Evolutionary conservation across 495 filamentous ascomycete genomes (phyloP).

Genomic region (Tuber microsphaerosporum): DNA sequence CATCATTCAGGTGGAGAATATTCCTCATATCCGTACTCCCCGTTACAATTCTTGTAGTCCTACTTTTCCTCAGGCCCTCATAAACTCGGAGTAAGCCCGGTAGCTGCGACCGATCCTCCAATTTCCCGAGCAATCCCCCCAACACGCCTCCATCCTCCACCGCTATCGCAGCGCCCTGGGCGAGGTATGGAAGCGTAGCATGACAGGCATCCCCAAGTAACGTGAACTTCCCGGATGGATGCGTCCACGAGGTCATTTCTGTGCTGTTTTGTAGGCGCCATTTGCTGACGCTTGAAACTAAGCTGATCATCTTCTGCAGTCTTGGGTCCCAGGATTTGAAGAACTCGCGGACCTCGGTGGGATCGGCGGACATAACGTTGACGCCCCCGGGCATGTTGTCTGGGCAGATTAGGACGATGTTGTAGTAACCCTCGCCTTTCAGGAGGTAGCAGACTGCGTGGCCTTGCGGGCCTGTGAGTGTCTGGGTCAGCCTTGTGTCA

Average conservation of each 20-base stretch:
- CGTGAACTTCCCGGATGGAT: constrained; percentile 41
- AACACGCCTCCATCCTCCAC: constrained; percentile 53
- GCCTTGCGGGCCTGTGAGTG: constrained; percentile 45
- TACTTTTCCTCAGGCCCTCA: constrained; percentile 54
- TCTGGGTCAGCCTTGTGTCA: neutral
- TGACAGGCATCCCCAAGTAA: constrained; percentile 58
- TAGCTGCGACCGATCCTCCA: constrained; percentile 45
- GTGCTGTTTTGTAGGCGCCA: constrained; percentile 49
- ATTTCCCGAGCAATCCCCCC: constrained; percentile 45
- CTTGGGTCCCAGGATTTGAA: constrained; percentile 53
- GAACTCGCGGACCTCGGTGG: constrained; percentile 48
- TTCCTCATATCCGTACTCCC: constrained; percentile 52
- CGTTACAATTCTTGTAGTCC: constrained; percentile 53
- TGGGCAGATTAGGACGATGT: constrained; percentile 53
- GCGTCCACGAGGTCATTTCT: constrained; percentile 43
- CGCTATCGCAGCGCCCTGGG: constrained; percentile 54
- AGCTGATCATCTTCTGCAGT: constrained; percentile 46
- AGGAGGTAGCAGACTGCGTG: constrained; percentile 57
- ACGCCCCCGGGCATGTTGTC: constrained; percentile 49
- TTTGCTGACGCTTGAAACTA: constrained; percentile 48
- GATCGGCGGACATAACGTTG: constrained; percentile 45
- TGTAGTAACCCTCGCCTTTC: constrained; percentile 49
- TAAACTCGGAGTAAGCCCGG: constrained; percentile 51
- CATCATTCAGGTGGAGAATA: constrained; percentile 55
- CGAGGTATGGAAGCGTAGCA: constrained; percentile 62